phyloP scores from a whole-genome alignment of 1,284 basidiomycete species.

The Fomitopsis schrenkii region DNA sequence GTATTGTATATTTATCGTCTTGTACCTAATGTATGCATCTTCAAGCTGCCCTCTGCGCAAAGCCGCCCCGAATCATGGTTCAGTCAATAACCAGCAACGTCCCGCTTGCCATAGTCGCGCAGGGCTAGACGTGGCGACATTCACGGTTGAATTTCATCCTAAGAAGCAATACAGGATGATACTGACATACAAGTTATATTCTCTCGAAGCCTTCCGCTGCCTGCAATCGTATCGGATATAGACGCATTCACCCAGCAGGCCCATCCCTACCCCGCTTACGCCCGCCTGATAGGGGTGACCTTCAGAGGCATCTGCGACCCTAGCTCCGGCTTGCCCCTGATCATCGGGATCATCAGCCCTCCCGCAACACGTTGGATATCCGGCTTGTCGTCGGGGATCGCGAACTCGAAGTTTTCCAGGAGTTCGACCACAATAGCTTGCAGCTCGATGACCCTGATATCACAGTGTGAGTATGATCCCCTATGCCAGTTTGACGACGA shows the following conservation, averaged over 20 bases:
- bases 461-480: neutral
- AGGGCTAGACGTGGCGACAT: too few relatives aligned
- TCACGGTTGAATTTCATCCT: too few relatives aligned
- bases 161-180: too few relatives aligned
- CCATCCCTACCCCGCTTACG: neutral
- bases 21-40: neutral
- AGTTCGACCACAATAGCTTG: constrained; percentile 46
- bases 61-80: too few relatives aligned
- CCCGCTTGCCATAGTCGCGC: too few relatives aligned
- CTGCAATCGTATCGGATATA: too few relatives aligned
- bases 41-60: too few relatives aligned
- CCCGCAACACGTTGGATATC: constrained; percentile 10
- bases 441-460: constrained; percentile 33
- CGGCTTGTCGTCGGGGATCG: constrained; percentile 25
- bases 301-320: constrained; percentile 11
- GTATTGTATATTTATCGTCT: constrained; percentile 1
- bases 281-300: neutral
- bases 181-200: too few relatives aligned
- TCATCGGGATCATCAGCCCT: constrained; percentile 10
- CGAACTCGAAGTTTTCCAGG: constrained; percentile 47
- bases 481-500: neutral
- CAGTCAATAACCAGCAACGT: too few relatives aligned
- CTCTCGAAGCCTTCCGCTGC: too few relatives aligned
- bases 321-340: constrained; percentile 3
- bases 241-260: too few relatives aligned